Conservation (phyloP, 2,329 filamentous ascomycete genomes). For the Phyllosticta citrichinensis region DNA sequence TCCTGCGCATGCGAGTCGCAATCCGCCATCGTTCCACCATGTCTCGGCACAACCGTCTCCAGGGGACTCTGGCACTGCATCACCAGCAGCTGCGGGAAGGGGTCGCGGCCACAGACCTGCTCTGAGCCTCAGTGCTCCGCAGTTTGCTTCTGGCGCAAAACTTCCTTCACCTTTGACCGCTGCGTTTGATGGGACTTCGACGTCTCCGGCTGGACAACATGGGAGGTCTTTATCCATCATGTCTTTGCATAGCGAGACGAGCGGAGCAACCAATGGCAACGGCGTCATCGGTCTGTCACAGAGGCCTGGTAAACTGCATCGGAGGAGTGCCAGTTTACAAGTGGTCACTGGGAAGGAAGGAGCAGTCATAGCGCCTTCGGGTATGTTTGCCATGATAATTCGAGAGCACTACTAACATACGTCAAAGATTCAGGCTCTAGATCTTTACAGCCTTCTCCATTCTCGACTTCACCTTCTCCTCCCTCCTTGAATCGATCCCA, state of each 20-base stretch:
- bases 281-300: constrained; percentile 14
- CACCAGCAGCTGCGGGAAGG: constrained; percentile 1
- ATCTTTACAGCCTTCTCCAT: constrained; percentile 30
- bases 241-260: constrained; percentile 22
- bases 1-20: constrained; percentile 5
- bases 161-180: constrained; percentile 1
- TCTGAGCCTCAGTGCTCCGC: constrained; percentile 46
- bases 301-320: constrained; percentile 55
- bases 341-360: constrained; percentile 43
- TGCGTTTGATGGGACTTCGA: constrained; percentile 17
- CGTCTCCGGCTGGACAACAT: constrained; percentile 23
- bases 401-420: constrained; percentile 9
- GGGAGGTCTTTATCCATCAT: constrained; percentile 41
- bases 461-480: constrained; percentile 29
- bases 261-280: neutral
- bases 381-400: neutral
- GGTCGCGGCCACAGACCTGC: constrained; percentile 54
- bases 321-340: constrained; percentile 72
- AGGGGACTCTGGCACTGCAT: constrained; percentile 4
- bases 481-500: constrained; percentile 15
- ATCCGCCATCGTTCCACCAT: constrained; percentile 19
- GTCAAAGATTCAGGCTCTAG: neutral
- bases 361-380: neutral
- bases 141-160: neutral
- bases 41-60: neutral